Conservation (phyloP, 495 filamentous ascomycete genomes). For the Neurospora sp. region DNA sequence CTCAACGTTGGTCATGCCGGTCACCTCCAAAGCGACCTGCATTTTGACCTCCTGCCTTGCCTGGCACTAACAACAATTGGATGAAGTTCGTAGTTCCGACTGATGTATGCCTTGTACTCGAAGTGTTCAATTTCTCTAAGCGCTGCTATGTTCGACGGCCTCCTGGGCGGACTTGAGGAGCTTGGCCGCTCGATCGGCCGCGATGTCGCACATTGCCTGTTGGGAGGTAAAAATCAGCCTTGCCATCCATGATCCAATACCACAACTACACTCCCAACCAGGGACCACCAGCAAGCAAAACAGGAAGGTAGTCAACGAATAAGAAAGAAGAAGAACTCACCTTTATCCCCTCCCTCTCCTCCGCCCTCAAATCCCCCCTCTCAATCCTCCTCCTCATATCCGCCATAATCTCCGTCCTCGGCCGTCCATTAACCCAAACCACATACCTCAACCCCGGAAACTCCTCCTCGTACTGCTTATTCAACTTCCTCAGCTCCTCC, state of each 20-base stretch:
- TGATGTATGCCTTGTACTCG: neutral
- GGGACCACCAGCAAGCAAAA: too few species aligned
- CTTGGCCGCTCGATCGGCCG: constrained; percentile 35
- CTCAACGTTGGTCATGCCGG: neutral
- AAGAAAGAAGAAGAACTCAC: constrained; percentile 36
- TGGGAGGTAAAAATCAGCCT: neutral
- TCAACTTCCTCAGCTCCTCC: constrained; percentile 52
- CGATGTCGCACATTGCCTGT: constrained; percentile 44
- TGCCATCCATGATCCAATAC: too few species aligned
- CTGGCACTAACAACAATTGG: neutral
- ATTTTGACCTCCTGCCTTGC: neutral
- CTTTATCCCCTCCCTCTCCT: constrained; percentile 68
- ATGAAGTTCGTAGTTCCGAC: neutral
- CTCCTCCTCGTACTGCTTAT: constrained; percentile 67
- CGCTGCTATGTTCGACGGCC: constrained; percentile 2
- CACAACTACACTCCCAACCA: too few species aligned
- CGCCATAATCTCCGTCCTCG: constrained; percentile 62
- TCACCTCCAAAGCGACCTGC: neutral
- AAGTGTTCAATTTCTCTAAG: neutral
- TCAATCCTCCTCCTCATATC: constrained; percentile 76
- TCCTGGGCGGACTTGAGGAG: constrained; percentile 19
- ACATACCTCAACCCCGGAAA: constrained; percentile 88
- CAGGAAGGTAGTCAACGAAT: too few species aligned
- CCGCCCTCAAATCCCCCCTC: constrained; percentile 52
- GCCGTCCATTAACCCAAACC: constrained; percentile 83